These are phyloP conservation scores for Paraconiothyrium sp. DNA, from an alignment of 2,329 filamentous ascomycete genomes.

Conservation along the genomic window DNA sequence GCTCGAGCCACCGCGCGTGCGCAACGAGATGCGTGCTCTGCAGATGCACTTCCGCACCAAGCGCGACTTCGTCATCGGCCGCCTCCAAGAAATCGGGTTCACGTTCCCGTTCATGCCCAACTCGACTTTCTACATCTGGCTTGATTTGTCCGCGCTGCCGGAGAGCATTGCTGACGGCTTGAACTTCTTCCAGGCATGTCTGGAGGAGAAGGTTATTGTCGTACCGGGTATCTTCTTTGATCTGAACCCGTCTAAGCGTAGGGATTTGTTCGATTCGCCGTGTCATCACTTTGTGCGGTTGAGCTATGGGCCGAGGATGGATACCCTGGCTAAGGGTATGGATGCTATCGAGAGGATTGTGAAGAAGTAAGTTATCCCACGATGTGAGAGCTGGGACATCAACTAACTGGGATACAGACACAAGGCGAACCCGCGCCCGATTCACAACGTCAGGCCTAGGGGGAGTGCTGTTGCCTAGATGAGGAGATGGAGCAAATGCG, in stretches of 20 bases:
- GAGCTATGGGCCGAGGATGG: constrained; percentile 54
- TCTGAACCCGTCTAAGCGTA: constrained; percentile 85
- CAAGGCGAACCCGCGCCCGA: constrained; percentile 22
- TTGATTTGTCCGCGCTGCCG: constrained; percentile 72
- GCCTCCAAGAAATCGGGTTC: constrained; percentile 88
- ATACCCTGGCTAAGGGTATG: constrained; percentile 51
- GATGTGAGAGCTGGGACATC: neutral
- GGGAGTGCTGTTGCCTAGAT: constrained; percentile 17
- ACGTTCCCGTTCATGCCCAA: constrained; percentile 80
- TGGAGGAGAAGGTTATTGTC: constrained; percentile 94
- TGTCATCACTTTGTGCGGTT: constrained; percentile 71
- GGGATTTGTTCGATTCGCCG: constrained; percentile 92
- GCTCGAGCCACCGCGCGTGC: constrained; percentile 86
- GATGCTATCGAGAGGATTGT: constrained; percentile 53
- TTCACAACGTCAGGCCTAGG: constrained; percentile 20
- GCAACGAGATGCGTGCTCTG: constrained; percentile 85
- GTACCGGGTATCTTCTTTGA: constrained; percentile 99
- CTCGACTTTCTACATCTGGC: constrained; percentile 93
- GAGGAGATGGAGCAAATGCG: neutral
- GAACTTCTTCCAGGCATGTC: constrained; percentile 95
- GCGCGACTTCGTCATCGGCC: constrained; percentile 86
- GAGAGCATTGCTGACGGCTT: constrained; percentile 88
- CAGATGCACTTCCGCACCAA: constrained; percentile 92
- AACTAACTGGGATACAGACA: constrained; percentile 12
- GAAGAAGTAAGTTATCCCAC: constrained; percentile 45